Base-by-base conservation (phyloP, 176 grass and related monocot species). In the Eragrostis curvula region DNA sequence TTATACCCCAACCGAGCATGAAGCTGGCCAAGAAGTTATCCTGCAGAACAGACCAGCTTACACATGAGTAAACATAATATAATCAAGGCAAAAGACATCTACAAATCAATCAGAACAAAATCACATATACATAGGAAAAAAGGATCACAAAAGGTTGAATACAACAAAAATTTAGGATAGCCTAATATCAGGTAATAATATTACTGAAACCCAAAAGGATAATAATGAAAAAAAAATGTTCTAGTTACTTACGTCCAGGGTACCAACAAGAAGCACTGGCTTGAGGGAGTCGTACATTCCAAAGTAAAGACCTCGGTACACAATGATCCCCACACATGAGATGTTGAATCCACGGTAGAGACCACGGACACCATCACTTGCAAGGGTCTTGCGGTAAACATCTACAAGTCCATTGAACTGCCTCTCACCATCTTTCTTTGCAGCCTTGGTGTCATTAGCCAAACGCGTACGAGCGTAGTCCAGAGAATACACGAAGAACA, bases 281-380 rank as follows among this genome's bases (percentile, higher is more conserved):
- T 92, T 92, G 46, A 92, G 85, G 12, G 89, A 92, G 40, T 88
- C 89, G 0, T 92, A 92, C 89, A 92, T 92, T 57, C 89, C 89
- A 51, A 92, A 92, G 71, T 92, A 92, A 15, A 91, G 64, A 49
- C 89, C 89, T 30, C 89, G 81, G 81, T 91, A 91, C 20, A 91
- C 89, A 73, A 91, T 92, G 77, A 92, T 92, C 20, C 89, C 89
- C 14, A 88, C 89, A 82, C 89, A 88, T 21, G 89, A 92, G 48
- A 92, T 85, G 61, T 42, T 92, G 55, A 92, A 92, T 67, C 89
- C 89, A 78, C 86, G 85, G 81, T 92, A 92, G 30, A 92, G 77
- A 47, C 89, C 89, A 44, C 48, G 58, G n/a, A 92, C 61, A 81
- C 89, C 89, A 73, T 92, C 89, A 69, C 73, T 70, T 2, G 66